Base-by-base conservation (phyloP, 1,139 yeast species). In the Sporopachydermia cereana region DNA sequence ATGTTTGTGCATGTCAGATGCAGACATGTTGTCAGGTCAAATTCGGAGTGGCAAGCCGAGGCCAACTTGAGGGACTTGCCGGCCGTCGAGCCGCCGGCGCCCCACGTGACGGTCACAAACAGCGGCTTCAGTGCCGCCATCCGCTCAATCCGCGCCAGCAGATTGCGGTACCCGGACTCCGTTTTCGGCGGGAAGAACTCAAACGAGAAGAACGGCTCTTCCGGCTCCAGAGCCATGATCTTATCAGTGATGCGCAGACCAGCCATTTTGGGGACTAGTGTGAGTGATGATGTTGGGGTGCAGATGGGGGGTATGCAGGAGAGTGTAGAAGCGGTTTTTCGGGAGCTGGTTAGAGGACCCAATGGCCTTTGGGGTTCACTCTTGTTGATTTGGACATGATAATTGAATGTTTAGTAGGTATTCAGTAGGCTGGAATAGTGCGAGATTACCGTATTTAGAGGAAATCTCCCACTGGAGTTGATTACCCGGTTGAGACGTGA, bases 121-220 rank as follows among this genome's bases (percentile, higher is more conserved):
- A 83, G 65, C 2, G 97, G 97, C 46, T 88, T 89, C 51, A 91
- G 67, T 2, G 84, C 82, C 56, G 84, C 77, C 93, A 91, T 83
- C 58, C 99, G 79, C 57, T 77, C 77, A 63, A 91, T 76, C 63
- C 99, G 80, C 30, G 89, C 86, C 44, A 84, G 68, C 50, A 91
- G 67, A 62, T 93, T 91, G 51, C 84, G 74, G 59, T 84, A 74
- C 53, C 96, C 98, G 14, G 80, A 71, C 58, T 81, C 84, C 1
- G 98, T 91, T 62, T 91, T 88, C 21, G 98, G 98, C 7, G 99
- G 98, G 65, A 93, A 91, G 62, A 91, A 91, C 67, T 91, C 99
- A 58, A 88, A 75, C 3, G 97, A 89, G 54, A 86, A 76, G 60
- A 80, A 84, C 49, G 74, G 73, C 55, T 69, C 80, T 56, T 70